Percentiles rank a stretch among this genome's conserved stretches.
phyloP scores from a whole-genome alignment of 2,329 filamentous ascomycete species.

The Arthrobotrys sphaeroides region DNA sequence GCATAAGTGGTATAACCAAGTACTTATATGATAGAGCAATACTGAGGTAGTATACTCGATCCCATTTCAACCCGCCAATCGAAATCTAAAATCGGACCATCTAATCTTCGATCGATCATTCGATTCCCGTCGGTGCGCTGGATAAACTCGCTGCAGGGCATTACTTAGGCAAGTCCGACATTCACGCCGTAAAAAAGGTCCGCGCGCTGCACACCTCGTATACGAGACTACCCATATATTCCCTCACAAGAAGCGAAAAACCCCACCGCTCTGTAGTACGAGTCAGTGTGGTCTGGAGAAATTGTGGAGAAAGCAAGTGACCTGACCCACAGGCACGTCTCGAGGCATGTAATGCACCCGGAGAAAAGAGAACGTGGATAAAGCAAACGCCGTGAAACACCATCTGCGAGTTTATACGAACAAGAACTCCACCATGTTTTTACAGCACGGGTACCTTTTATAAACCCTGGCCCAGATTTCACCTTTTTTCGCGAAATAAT shows the following conservation, averaged over 20 bases:
- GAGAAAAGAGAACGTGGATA: constrained; percentile 17
- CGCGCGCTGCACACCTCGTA: neutral
- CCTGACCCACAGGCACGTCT: neutral
- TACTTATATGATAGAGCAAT: too few species aligned
- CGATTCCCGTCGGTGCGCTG: neutral
- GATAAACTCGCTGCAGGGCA: constrained; percentile 9
- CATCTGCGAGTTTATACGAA: neutral
- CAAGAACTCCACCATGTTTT: too few species aligned
- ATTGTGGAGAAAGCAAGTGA: constrained; percentile 23
- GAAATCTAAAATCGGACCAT: neutral
- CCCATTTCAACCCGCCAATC: too few species aligned
- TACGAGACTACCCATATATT: neutral
- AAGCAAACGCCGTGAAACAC: constrained; percentile 3
- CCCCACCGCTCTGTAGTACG: neutral
- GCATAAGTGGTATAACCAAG: too few species aligned
- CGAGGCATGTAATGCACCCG: neutral
- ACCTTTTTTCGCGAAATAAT: too few species aligned
- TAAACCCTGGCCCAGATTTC: neutral
- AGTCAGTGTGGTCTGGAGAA: constrained; percentile 6
- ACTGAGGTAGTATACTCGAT: too few species aligned
- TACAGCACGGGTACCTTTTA: neutral
- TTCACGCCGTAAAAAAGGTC: neutral
- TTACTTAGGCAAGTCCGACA: neutral
- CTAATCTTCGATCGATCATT: constrained; percentile 1
- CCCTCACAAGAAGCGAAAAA: neutral